These are phyloP conservation scores for Pythium phragmitis DNA, from an alignment of 352 stramenopile genomes.

Conservation along the genomic window DNA sequence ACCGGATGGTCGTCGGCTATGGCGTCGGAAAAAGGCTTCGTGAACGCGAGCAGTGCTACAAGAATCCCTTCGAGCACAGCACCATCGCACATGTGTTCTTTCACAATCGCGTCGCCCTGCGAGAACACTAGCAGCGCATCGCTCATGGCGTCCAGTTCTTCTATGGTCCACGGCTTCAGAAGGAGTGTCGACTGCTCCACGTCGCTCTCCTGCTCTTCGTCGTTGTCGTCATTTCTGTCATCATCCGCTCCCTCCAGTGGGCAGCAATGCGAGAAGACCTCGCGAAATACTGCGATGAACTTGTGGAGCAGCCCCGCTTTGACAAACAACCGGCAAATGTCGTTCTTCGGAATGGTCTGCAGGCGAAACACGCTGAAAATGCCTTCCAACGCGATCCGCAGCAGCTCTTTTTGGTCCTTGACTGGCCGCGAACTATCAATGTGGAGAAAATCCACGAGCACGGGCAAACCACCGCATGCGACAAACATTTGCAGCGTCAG, in stretches of 20 bases:
- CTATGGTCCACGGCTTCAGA: conserved; percentile 44
- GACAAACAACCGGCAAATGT: conserved; percentile 94
- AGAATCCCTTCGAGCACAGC: conserved; percentile 71
- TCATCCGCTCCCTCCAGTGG: conserved; percentile 17
- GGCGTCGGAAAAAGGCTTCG: conserved; percentile 2
- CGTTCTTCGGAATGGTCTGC: conserved; percentile 91
- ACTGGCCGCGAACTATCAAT: conserved; percentile 29
- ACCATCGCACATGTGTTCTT: conserved; percentile 91
- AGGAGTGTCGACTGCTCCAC: conserved; percentile 22
- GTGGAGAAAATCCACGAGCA: conserved; percentile 82
- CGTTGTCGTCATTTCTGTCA: background rate
- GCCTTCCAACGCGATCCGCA: conserved; percentile 88
- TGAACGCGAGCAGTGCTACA: conserved; percentile 42
- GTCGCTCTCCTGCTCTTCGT: conserved; percentile 15
- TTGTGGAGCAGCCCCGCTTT: conserved; percentile 89
- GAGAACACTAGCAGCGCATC: conserved; percentile 91
- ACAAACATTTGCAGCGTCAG: conserved; percentile 94
- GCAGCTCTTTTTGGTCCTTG: conserved; percentile 50
- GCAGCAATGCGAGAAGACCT: conserved; percentile 49
- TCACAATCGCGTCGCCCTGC: conserved; percentile 89
- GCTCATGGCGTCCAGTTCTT: conserved; percentile 79
- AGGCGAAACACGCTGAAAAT: conserved; percentile 91
- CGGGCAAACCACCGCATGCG: conserved; percentile 85
- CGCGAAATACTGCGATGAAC: conserved; percentile 86
- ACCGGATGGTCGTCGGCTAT: conserved; percentile 10